phyloP scores from a whole-genome alignment of 2,329 filamentous ascomycete genomes.

The Stenocarpella maydis region DNA sequence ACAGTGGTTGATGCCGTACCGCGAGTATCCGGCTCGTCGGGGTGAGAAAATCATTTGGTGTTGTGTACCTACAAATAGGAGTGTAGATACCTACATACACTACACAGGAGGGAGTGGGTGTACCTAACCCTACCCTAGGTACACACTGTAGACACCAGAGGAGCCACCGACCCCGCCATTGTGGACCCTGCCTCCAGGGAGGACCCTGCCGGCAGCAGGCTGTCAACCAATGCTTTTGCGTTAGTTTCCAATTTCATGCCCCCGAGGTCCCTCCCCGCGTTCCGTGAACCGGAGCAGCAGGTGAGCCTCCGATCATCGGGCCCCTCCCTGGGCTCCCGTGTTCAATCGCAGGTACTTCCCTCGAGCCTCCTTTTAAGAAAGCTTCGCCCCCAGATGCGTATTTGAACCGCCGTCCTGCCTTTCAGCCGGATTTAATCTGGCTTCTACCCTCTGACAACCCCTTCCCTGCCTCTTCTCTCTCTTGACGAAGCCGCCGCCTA shows the following conservation, averaged over 20 bases:
- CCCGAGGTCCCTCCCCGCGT: conserved; percentile 46
- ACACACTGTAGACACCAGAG: not conserved
- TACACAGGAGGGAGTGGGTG: no score
- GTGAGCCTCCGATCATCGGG: conserved; percentile 46
- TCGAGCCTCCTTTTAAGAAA: conserved; percentile 17
- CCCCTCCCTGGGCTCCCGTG: conserved; percentile 3
- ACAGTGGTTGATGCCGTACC: no score
- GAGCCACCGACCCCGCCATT: conserved; percentile 13
- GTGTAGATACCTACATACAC: no score
- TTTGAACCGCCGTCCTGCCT: not conserved
- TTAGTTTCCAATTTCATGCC: conserved; percentile 43
- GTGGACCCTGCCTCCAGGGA: conserved; percentile 1
- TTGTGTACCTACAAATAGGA: no score
- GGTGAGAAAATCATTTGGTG: not conserved
- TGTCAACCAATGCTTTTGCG: conserved; percentile 41
- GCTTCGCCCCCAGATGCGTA: conserved; percentile 3
- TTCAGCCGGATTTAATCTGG: not conserved
- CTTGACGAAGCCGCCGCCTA: no score
- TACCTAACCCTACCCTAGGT: no score
- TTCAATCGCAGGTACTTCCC: conserved; percentile 16
- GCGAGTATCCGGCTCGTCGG: not conserved
- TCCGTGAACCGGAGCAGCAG: conserved; percentile 45
- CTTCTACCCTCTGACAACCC: not conserved
- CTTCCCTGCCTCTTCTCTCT: not conserved
- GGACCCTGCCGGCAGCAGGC: conserved; percentile 20